Evolutionary conservation across 768 basidiomycete species (phyloP), one percentile per base, ranked within the genome.

Genomic region (Rhodotorula kratochvilovae): DNA sequence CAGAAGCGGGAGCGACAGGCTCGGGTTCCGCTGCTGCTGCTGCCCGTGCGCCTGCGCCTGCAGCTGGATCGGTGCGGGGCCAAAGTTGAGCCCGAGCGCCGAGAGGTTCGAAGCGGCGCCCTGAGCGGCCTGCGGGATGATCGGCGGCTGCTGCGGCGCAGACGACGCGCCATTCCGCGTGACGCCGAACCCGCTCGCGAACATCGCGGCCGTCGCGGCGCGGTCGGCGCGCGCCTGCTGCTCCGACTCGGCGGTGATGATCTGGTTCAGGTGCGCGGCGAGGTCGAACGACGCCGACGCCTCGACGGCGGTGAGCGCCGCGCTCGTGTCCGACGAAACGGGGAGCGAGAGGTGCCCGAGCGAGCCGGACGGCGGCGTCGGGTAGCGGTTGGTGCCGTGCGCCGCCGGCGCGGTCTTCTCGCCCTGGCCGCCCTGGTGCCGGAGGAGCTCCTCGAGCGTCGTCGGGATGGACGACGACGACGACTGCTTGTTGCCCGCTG

Each of bases 141-240:
- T 11, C 48, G 48, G 7, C 25, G 48, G 11, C 5, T 2, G 23
- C 23, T 11, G 23, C 25, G 21, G 48, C 16, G 42, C 5, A 6
- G 39, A 10, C 36, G 61, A 23, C 1, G 61, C 11, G 25, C 35
- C n/a, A 1, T 8, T 2, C 29, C 23, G 25, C 25, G 61, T 50
- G 50, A 62, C 46, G 23, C 66, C 70, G 36, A 67, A 71, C 31
- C 70, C 70, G 39, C 61, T 62, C 21, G 61, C 57, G 35, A 67
- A 67, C 42, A 71, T 58, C 10, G 66, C 70, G 3, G 66, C 66
- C 10, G 70, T 71, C 35, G 70, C 70, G 11, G 70, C 70, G 19
- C 61, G 66, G 43, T 71, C 56, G 29, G 56, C 70, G 31, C 70
- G 65, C 19, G 65, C 66, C 35, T 63, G 65, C 61, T 67, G 70